Evolutionary conservation across 2,329 filamentous ascomycete genomes (phyloP).

Genomic region (Beauveria scarabaeidicola): DNA sequence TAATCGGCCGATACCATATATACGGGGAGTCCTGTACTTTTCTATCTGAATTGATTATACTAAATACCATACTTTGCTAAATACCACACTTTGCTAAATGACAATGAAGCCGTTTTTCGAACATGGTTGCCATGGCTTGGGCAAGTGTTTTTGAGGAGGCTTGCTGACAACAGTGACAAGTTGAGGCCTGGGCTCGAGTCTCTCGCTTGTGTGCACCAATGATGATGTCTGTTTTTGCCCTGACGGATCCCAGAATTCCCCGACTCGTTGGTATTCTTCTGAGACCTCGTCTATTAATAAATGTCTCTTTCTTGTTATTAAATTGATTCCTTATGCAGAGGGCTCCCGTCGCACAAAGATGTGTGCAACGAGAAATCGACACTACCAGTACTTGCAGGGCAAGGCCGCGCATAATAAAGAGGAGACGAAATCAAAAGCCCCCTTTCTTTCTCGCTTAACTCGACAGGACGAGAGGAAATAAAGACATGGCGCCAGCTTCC

Average conservation of each 20-base stretch:
- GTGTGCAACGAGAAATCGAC: constrained; percentile 1
- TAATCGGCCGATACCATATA: neutral
- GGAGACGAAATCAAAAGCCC: neutral
- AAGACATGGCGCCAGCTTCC: no score
- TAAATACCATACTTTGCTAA: neutral
- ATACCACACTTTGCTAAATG: neutral
- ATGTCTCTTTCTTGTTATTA: neutral
- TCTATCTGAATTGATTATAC: neutral
- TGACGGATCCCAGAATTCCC: no score
- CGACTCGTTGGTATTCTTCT: no score
- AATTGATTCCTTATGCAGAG: neutral
- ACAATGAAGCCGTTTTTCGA: no score
- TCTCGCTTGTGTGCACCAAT: no score
- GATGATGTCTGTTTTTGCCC: no score
- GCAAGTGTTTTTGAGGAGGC: no score
- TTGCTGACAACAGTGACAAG: no score
- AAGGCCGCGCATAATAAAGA: neutral
- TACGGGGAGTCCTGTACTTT: neutral
- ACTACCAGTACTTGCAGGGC: neutral
- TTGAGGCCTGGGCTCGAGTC: no score
- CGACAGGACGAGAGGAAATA: no score
- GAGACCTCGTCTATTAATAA: neutral
- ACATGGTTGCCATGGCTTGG: no score
- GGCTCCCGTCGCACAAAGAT: neutral
- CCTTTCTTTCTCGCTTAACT: no score